Evolutionary conservation across 208 protist species (phyloP).

Genomic region (Trypanosoma theileri): DNA sequence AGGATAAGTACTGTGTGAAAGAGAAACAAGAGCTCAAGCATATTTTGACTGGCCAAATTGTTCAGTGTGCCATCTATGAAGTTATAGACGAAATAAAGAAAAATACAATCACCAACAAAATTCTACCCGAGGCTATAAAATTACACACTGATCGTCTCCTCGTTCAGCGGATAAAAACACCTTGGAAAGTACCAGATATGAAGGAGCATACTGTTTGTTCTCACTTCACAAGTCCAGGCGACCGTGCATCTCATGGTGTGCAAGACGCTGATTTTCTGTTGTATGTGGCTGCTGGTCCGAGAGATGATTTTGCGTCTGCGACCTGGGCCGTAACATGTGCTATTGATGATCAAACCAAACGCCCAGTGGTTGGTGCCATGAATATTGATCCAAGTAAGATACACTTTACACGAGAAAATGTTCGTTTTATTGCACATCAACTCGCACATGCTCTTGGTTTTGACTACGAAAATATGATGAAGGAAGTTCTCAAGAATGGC

Average conservation of each 20-base stretch:
- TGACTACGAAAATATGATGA: background rate
- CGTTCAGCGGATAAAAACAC: background rate
- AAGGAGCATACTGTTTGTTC: background rate
- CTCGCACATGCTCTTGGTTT: background rate
- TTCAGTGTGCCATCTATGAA: background rate
- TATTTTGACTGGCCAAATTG: background rate
- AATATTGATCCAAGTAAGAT: background rate
- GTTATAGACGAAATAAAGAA: background rate
- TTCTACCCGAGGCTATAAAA: background rate
- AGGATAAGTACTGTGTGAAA: too few relatives aligned
- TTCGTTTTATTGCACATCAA: too few relatives aligned
- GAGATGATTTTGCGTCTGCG: background rate
- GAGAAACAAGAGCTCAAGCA: too few relatives aligned
- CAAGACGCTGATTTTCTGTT: background rate
- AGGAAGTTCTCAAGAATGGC: background rate
- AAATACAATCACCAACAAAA: background rate
- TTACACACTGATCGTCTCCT: background rate
- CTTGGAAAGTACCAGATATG: background rate
- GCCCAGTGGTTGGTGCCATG: background rate
- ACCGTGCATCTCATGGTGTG: background rate
- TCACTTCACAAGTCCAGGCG: background rate
- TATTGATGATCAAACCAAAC: background rate
- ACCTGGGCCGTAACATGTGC: too few relatives aligned
- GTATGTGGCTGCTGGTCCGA: background rate
- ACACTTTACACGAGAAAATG: background rate